Evolutionary conservation across 257 asterid species (phyloP), one percentile per base, ranked within the genome.

Genomic region (Pogostemon cablin): DNA sequence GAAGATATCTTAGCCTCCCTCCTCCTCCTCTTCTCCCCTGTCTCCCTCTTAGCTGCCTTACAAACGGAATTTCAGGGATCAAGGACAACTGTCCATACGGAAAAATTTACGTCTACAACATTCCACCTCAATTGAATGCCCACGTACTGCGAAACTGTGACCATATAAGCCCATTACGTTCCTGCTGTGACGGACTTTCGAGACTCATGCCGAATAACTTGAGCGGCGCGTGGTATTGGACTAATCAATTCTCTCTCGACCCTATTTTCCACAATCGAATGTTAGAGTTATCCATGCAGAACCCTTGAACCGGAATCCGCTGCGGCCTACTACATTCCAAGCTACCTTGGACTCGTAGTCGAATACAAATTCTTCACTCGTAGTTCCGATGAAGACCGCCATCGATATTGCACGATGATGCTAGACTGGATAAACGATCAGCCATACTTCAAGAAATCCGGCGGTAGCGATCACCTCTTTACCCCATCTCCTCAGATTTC

Each of bases 401-500:
- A 87, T 76, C 46, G 58, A 1, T 76, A 42, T 42, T 67, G 87
- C 75, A 40, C 59, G 50, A 78, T 43, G 82, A 67, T 81, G 81
- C 77, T 87, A 8, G 46, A 61, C 54, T 87, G 95, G 95, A 54
- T 87, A 6, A 61, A 59, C 50, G 41, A 47, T 0, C 86, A 77
- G 5, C 50, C 56, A 1, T 44, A 65, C 41, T 87, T 86, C 79
- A 74, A 41, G 6, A 58, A 37, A 68, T 69, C 62, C 75, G 80
- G 80, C 65, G 90, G 86, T 11, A 80, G 78, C 0, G 85, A 87
- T 76, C 91, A 87, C 55, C 82, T 84, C 71, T 85, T 70, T 4
- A 62, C 85, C 40, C 67, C 82, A 64, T 84, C 69, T 82, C 95
- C 0, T 82, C 88, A 86, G 95, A 85, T 73, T 87, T 87, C 64